A percentile compares a stretch with the other conserved stretches of the same genome.
Evolutionary conservation across 176 grass and related monocot genomes (phyloP).

Genomic region (Eleusine coracana): DNA sequence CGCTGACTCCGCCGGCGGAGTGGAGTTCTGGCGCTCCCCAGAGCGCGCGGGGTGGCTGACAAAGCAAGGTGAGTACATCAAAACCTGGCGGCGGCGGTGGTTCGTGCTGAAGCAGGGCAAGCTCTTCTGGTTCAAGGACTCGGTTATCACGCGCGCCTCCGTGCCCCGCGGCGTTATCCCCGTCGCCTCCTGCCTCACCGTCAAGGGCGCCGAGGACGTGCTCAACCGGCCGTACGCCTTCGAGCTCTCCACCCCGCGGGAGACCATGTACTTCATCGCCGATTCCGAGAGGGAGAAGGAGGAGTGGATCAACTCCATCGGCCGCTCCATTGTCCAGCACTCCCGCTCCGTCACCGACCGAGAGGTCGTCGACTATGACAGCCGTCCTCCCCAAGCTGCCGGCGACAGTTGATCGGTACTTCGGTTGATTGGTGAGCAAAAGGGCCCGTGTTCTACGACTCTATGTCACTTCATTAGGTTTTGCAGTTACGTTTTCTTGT

Average conservation of each 20-base stretch:
- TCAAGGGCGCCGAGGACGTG: slow-evolving; percentile 96
- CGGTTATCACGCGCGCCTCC: slow-evolving; percentile 64
- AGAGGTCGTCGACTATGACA: slow-evolving; percentile 93
- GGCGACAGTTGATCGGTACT: slow-evolving; percentile 32
- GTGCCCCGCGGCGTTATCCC: slow-evolving; percentile 79
- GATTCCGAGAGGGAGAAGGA: slow-evolving; percentile 99
- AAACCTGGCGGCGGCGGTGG: slow-evolving; percentile 99
- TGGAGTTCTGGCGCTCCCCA: slow-evolving; percentile 76
- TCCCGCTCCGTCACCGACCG: slow-evolving; percentile 82
- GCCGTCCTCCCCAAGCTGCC: slow-evolving; percentile 21
- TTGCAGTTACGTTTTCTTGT: slow-evolving; percentile 17
- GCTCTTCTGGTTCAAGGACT: slow-evolving; percentile 99
- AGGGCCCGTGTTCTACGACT: slow-evolving; percentile 3
- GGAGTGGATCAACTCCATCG: slow-evolving; percentile 99
- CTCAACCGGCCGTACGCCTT: slow-evolving; percentile 86
- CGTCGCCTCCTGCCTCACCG: slow-evolving; percentile 85
- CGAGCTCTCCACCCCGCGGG: slow-evolving; percentile 76
- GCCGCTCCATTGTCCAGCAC: slow-evolving; percentile 96
- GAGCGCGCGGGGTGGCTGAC: slow-evolving; percentile 82
- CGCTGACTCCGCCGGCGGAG: slow-evolving; percentile 44
- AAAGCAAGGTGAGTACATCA: slow-evolving; percentile 99
- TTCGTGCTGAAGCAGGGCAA: slow-evolving; percentile 95
- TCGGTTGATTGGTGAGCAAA: slow-evolving; percentile 43
- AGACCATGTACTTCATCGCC: slow-evolving; percentile 99
- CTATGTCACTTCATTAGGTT: slow-evolving; percentile 15